Evolutionary conservation across 169 alveolate species (phyloP).

Genomic region (Plasmodium billcollinsi): DNA sequence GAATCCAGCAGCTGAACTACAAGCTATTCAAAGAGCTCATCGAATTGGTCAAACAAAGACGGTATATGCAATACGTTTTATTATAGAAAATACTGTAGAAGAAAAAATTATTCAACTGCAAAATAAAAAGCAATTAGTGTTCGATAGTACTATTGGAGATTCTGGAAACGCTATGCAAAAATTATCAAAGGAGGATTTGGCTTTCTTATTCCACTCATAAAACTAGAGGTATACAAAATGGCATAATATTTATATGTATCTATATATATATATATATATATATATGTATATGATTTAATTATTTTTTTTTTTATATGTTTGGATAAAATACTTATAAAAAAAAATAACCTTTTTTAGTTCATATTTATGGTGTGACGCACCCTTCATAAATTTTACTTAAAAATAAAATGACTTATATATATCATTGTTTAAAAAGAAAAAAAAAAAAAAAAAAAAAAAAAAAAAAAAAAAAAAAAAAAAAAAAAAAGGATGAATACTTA

Average conservation of each 20-base stretch:
- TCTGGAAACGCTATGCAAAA: constrained; percentile 87
- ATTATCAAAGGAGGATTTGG: constrained; percentile 91
- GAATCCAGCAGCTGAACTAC: constrained; percentile 99
- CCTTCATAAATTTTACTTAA: too few species aligned
- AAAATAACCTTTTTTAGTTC: too few species aligned
- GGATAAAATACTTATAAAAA: too few species aligned
- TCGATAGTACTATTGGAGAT: constrained; percentile 91
- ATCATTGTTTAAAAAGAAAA: too few species aligned
- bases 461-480: not conserved
- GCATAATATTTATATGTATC: not conserved
- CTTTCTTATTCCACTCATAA: constrained; percentile 87
- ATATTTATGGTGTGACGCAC: too few species aligned
- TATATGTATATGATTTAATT: not conserved
- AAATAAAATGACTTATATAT: too few species aligned
- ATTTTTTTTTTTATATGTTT: not conserved
- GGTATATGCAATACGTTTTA: constrained; percentile 95
- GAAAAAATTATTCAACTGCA: constrained; percentile 96
- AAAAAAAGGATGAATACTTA: not conserved
- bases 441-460: not conserved
- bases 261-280: not conserved
- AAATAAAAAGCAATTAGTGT: constrained; percentile 93
- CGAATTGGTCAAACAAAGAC: constrained; percentile 96
- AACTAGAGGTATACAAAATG: not conserved
- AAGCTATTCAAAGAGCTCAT: constrained; percentile 98
- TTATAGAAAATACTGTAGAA: constrained; percentile 96